These are phyloP conservation scores for Scedosporium apiospermum DNA, from an alignment of 2,329 filamentous ascomycete genomes.

Conservation along the genomic window DNA sequence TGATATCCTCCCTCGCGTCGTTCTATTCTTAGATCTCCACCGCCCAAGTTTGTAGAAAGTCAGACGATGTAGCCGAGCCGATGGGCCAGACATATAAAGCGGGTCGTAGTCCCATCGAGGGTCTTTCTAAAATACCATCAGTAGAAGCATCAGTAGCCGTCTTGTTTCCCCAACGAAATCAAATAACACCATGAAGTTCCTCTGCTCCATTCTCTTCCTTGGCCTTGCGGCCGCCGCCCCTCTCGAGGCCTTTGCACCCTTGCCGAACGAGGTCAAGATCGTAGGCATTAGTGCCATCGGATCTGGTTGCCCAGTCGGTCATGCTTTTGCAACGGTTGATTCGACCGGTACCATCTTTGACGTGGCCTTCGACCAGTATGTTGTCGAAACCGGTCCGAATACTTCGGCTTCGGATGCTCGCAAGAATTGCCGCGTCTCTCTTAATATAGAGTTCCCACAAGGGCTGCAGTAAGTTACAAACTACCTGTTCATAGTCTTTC, in stretches of 20 bases:
- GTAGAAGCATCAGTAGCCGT: background rate
- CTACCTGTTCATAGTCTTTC: background rate
- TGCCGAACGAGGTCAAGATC: slow-evolving; percentile 13
- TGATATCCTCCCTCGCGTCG: background rate
- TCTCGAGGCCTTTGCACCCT: background rate
- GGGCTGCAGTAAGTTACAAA: slow-evolving; percentile 15
- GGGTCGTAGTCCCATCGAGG: background rate
- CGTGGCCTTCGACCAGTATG: slow-evolving; percentile 14
- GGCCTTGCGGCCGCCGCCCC: slow-evolving; percentile 4
- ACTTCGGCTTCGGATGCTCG: slow-evolving; percentile 12
- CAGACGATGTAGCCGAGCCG: background rate
- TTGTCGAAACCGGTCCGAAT: slow-evolving; percentile 12
- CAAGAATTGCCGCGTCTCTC: slow-evolving; percentile 19
- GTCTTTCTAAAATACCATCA: background rate
- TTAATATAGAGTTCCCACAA: slow-evolving; percentile 16
- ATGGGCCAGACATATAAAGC: too few relatives aligned
- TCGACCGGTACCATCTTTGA: slow-evolving; percentile 16
- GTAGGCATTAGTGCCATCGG: slow-evolving; percentile 16
- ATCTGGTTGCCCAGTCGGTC: slow-evolving; percentile 15
- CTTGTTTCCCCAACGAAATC: background rate
- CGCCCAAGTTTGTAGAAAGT: background rate
- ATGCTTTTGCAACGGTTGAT: slow-evolving; percentile 16
- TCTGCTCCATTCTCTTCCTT: background rate
- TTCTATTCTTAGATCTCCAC: background rate
- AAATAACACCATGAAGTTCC: slow-evolving; percentile 1